Conservation (phyloP, 2,329 filamentous ascomycete species). For the Colletotrichum truncatum region DNA sequence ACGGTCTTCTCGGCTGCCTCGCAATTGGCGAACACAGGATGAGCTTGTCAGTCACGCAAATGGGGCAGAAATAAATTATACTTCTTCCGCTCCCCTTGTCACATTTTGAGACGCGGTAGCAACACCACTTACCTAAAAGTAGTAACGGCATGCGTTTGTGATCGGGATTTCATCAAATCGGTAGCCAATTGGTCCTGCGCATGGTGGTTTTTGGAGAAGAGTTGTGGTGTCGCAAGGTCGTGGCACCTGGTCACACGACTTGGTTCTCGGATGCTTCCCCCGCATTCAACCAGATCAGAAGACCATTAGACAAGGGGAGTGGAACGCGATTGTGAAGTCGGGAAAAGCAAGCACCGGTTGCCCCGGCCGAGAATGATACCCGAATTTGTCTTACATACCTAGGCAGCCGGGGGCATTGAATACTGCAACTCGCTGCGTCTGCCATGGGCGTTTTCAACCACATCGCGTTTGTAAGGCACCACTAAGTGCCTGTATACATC, state of each 20-base stretch:
- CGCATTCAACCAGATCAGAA: conserved; percentile 28
- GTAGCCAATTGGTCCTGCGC: conserved; percentile 4
- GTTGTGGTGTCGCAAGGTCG: conserved; percentile 23
- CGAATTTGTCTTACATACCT: conserved; percentile 10
- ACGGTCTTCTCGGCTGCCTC: background rate
- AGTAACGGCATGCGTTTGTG: conserved; percentile 10
- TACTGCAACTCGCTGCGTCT: background rate
- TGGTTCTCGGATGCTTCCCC: conserved; percentile 30
- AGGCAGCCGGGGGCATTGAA: conserved; percentile 3
- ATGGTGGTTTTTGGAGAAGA: background rate
- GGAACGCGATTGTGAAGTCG: conserved; percentile 13
- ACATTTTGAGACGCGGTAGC: conserved; percentile 8
- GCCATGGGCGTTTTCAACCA: background rate
- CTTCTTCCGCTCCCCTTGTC: background rate
- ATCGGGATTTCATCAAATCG: conserved; percentile 6
- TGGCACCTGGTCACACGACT: conserved; percentile 27
- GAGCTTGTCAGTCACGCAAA: conserved; percentile 11
- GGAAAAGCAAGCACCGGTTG: conserved; percentile 25
- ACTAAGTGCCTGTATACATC: background rate
- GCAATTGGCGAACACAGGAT: background rate
- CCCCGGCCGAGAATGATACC: conserved; percentile 1
- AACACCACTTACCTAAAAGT: conserved; percentile 4
- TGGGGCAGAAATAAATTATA: background rate
- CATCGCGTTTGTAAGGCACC: background rate
- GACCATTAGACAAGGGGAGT: conserved; percentile 27